These are phyloP conservation scores for Blastomyces parvus DNA, from an alignment of 2,329 filamentous ascomycete genomes.

Conservation along the genomic window DNA sequence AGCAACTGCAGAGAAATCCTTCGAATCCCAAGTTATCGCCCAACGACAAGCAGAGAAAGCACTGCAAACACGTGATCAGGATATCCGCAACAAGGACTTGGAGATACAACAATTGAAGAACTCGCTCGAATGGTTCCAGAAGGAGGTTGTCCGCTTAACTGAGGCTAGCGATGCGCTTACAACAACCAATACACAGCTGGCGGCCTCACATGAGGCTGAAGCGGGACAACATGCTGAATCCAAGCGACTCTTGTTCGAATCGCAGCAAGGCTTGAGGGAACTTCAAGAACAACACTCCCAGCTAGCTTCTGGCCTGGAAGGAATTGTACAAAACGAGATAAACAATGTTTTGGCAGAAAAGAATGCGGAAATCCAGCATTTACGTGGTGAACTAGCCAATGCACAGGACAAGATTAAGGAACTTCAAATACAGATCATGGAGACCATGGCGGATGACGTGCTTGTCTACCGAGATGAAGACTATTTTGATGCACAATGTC, in stretches of 20 bases:
- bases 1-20: slow-evolving; percentile 55
- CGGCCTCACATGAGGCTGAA: slow-evolving; percentile 61
- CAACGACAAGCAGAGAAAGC: slow-evolving; percentile 48
- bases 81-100: slow-evolving; percentile 70
- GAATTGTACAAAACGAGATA: slow-evolving; percentile 52
- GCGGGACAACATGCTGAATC: slow-evolving; percentile 52
- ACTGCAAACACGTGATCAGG: slow-evolving; percentile 55
- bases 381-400: slow-evolving; percentile 67
- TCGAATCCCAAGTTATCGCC: slow-evolving; percentile 47
- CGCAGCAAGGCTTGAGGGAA: slow-evolving; percentile 59
- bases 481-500: slow-evolving; percentile 88
- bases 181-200: slow-evolving; percentile 67
- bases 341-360: slow-evolving; percentile 63
- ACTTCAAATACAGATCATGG: slow-evolving; percentile 51
- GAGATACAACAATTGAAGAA: slow-evolving; percentile 77
- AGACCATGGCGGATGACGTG: slow-evolving; percentile 58
- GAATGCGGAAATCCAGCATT: slow-evolving; percentile 68
- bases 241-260: slow-evolving; percentile 47
- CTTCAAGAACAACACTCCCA: slow-evolving; percentile 55
- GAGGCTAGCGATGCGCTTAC: slow-evolving; percentile 72
- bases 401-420: slow-evolving; percentile 54
- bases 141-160: slow-evolving; percentile 69
- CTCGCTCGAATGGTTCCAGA: slow-evolving; percentile 68
- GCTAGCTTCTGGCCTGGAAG: slow-evolving; percentile 54
- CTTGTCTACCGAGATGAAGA: slow-evolving; percentile 78